Evolutionary conservation across 2,329 filamentous ascomycete species (phyloP).

Genomic region (Epichloe brachyelytri): DNA sequence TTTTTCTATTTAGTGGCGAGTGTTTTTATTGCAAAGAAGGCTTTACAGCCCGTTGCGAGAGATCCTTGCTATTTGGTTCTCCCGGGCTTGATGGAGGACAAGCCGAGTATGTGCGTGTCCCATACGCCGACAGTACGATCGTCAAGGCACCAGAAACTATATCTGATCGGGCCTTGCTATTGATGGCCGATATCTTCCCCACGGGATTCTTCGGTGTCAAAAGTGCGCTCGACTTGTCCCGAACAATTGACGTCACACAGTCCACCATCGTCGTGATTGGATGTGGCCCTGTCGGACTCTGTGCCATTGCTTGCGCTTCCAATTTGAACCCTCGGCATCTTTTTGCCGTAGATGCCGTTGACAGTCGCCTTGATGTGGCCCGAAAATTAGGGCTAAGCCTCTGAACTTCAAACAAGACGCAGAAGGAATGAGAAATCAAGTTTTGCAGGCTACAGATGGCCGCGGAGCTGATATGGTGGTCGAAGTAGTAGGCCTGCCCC

Average conservation of each 20-base stretch:
- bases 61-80: slow-evolving; percentile 59
- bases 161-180: slow-evolving; percentile 59
- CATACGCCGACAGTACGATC: slow-evolving; percentile 68
- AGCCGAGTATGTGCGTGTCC: slow-evolving; percentile 72
- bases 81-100: slow-evolving; percentile 61
- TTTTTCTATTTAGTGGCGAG: slow-evolving; percentile 23
- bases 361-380: slow-evolving; percentile 61
- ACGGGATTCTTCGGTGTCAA: slow-evolving; percentile 73
- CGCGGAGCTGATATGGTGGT: slow-evolving; percentile 78
- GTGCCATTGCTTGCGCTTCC: slow-evolving; percentile 66
- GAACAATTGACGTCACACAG: slow-evolving; percentile 19
- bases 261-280: slow-evolving; percentile 69
- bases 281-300: slow-evolving; percentile 76
- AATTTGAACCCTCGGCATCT: slow-evolving; percentile 63
- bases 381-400: slow-evolving; percentile 61
- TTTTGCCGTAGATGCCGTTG: slow-evolving; percentile 68
- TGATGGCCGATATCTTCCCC: slow-evolving; percentile 92
- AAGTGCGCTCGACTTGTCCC: slow-evolving; percentile 58
- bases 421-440: slow-evolving; percentile 51
- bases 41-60: slow-evolving; percentile 63
- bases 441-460: slow-evolving; percentile 64
- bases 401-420: slow-evolving; percentile 59
- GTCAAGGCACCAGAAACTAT: slow-evolving; percentile 56
- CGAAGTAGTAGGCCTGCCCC: slow-evolving; percentile 60
- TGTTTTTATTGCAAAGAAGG: slow-evolving; percentile 80